phyloP scores from a whole-genome alignment of 75 land plant species.

The Selaginella moellendorffii region DNA sequence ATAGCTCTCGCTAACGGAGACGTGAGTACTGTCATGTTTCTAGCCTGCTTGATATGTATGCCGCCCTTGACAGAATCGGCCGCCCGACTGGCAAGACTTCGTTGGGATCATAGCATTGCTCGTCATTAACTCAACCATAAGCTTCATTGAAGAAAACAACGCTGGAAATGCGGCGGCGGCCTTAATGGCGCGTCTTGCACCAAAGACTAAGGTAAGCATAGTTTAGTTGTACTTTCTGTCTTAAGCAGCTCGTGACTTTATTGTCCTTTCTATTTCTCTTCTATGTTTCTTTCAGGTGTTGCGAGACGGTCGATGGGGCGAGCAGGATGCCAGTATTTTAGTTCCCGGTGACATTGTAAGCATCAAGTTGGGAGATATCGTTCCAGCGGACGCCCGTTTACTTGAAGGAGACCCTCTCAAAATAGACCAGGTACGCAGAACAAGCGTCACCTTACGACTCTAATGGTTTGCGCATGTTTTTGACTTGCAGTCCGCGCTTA shows the following conservation, averaged over 20 bases:
- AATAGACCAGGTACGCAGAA: constrained; percentile 39
- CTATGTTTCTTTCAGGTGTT: constrained; percentile 36
- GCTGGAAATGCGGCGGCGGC: constrained; percentile 80
- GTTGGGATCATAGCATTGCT: constrained; percentile 53
- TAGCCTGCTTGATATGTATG: not conserved
- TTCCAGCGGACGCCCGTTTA: constrained; percentile 57
- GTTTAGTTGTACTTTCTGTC: too few relatives aligned
- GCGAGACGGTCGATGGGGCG: constrained; percentile 36
- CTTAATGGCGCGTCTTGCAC: constrained; percentile 77
- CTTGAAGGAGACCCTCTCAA: constrained; percentile 54
- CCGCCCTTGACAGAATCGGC: constrained; percentile 19
- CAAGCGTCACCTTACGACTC: too few relatives aligned
- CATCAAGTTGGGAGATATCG: constrained; percentile 45
- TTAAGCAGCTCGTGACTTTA: too few relatives aligned
- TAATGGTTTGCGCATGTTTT: too few relatives aligned
- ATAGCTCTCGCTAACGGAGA: constrained; percentile 66
- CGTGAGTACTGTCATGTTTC: constrained; percentile 4
- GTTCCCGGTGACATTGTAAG: constrained; percentile 50
- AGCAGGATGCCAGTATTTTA: constrained; percentile 39
- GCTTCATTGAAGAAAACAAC: constrained; percentile 73
- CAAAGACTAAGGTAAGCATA: constrained; percentile 66
- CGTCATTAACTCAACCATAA: constrained; percentile 66
- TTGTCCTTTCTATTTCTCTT: too few relatives aligned
- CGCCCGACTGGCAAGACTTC: constrained; percentile 78
- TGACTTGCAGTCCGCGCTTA: constrained; percentile 36